Evolutionary conservation across 768 basidiomycete genomes (phyloP), one percentile per base, ranked within the genome.

Genomic region (Leccinum boreale): DNA sequence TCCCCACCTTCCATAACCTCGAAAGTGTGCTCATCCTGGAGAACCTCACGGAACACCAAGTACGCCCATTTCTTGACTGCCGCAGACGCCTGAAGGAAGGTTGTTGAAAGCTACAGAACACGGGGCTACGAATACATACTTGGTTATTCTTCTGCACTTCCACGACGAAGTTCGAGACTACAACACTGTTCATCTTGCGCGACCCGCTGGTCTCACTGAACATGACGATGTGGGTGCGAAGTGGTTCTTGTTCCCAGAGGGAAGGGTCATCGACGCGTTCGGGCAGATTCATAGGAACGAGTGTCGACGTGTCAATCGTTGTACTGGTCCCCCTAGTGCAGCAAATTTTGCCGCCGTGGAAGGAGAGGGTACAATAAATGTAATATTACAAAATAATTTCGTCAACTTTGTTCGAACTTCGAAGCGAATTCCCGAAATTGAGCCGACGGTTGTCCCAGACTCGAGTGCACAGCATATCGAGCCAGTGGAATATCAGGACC

Each of bases 221-320:
- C n/a, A 61, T 10, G 23, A 50, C 0, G 48, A 65, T 29, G 48
- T 44, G 8, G 24, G 1, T 45, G 31, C 49, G 7, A 29, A 73
- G 58, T 26, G 62, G 70, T 46, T 67, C 69, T 11, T 71, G 54
- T 4, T 58, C 1, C 23, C 63, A 21, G 57, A 71, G 62, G 26
- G 63, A 69, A 6, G 39, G 29, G 21, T 71, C 71, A 8, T 65
- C n/a, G 33, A 57, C 26, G 7, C 10, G 8, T n/a, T 15, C 1
- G 2, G 63, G 70, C 28, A 55, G 52, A 53, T 70, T 60, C 67
- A 69, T 69, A 24, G 50, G 4, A 9, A 31, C 21, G 50, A 19
- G 31, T 24, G 8, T 49, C 28, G 36, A n/a, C 36, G 36, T 17
- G 35, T 17, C 35, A 17, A 17, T 5, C 15, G 35, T 36, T 36